A percentile compares a stretch with the other conserved stretches of the same genome.
Conservation (phyloP, 345 rosid genomes). For the Populus davidiana region DNA sequence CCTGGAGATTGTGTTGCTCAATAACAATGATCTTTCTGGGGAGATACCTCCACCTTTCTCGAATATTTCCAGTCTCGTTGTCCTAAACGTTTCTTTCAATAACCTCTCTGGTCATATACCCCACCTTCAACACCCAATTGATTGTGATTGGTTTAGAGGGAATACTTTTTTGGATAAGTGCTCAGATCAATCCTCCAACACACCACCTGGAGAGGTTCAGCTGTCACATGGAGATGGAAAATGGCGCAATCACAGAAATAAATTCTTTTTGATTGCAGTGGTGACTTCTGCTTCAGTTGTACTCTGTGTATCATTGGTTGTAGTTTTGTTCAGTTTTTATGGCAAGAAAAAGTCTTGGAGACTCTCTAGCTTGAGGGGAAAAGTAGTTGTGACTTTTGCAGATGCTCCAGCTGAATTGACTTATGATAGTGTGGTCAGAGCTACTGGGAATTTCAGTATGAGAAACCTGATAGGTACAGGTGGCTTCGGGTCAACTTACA, state of each 20-base stretch:
- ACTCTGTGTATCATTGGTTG: constrained; percentile 23
- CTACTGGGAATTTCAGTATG: constrained; percentile 53
- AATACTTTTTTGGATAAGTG: constrained; percentile 38
- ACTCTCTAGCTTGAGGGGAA: constrained; percentile 30
- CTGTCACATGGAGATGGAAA: constrained; percentile 22
- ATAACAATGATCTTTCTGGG: constrained; percentile 51
- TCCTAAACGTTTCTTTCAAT: constrained; percentile 51
- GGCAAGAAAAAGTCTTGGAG: constrained; percentile 31
- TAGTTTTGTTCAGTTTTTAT: constrained; percentile 16
- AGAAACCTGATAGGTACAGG: constrained; percentile 60
- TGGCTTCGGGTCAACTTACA: constrained; percentile 71
- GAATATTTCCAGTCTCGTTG: constrained; percentile 32
- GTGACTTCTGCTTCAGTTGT: constrained; percentile 37
- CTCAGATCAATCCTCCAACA: constrained; percentile 10
- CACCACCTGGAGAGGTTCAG: constrained; percentile 17
- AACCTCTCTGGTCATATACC: constrained; percentile 57
- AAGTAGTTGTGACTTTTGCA: constrained; percentile 53
- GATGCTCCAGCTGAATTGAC: constrained; percentile 51
- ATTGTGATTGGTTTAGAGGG: constrained; percentile 42
- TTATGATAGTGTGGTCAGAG: constrained; percentile 53
- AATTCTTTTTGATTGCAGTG: constrained; percentile 29
- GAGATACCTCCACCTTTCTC: constrained; percentile 52
- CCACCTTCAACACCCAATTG: constrained; percentile 24
- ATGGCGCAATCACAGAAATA: constrained; percentile 19
- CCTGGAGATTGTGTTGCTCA: constrained; percentile 45